These are phyloP conservation scores for Clonostachys sp. DNA, from an alignment of 2,329 filamentous ascomycete species.

Conservation along the genomic window DNA sequence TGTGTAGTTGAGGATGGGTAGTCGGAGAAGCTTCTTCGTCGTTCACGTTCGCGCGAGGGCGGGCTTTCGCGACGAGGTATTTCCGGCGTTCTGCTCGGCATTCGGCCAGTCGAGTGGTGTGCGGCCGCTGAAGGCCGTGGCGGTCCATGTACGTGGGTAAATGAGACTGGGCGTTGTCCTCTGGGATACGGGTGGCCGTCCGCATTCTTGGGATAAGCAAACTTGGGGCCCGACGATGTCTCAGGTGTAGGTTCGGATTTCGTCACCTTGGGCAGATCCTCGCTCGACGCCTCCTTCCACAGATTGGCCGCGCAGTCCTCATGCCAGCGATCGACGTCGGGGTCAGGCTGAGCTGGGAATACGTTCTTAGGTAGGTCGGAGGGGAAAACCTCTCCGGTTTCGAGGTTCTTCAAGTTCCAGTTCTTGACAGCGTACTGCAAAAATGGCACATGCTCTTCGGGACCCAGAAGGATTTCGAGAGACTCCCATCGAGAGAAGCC, in stretches of 20 bases:
- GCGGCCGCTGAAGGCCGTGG: neutral
- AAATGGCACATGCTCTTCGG: constrained; percentile 82
- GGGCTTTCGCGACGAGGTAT: constrained; percentile 7
- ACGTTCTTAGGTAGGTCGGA: constrained; percentile 52
- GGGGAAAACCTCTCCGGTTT: constrained; percentile 66
- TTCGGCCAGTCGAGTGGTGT: constrained; percentile 17
- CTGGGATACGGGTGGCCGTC: neutral
- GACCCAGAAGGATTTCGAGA: constrained; percentile 81
- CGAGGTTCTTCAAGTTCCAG: constrained; percentile 72
- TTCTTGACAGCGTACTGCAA: constrained; percentile 74
- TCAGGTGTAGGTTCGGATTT: constrained; percentile 8
- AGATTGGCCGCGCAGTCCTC: constrained; percentile 68
- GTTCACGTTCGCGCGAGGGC: constrained; percentile 32
- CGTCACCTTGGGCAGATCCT: constrained; percentile 23
- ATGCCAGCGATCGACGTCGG: constrained; percentile 84
- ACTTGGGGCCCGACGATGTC: constrained; percentile 23
- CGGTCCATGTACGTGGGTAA: constrained; percentile 30
- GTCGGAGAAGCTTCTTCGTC: constrained; percentile 48
- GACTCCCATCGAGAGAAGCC: constrained; percentile 95
- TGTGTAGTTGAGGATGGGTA: constrained; percentile 31
- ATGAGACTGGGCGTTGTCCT: constrained; percentile 22
- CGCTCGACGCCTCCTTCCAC: constrained; percentile 50
- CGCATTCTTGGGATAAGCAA: constrained; percentile 21
- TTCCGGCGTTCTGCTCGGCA: constrained; percentile 25
- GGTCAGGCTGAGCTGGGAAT: constrained; percentile 69